Evolutionary conservation across 768 basidiomycete species (phyloP).

Genomic region (Termitomyces sp.): DNA sequence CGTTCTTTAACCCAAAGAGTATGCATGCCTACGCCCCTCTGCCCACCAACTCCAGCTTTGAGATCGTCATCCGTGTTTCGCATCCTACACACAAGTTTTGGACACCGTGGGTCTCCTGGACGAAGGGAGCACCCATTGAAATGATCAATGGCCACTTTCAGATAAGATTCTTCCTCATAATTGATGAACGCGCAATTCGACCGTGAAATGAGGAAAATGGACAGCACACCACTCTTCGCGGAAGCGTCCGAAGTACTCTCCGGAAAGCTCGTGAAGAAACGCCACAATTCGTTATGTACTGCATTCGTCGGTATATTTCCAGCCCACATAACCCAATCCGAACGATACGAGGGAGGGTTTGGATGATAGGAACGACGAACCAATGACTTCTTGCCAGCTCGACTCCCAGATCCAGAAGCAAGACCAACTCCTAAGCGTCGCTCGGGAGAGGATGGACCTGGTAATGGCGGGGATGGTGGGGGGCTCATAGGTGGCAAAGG

Average conservation of each 20-base stretch:
- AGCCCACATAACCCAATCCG: slow-evolving; percentile 96
- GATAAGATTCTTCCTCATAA: slow-evolving; percentile 57
- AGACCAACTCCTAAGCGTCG: slow-evolving; percentile 5
- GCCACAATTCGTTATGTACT: slow-evolving; percentile 79
- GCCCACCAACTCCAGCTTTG: slow-evolving; percentile 86
- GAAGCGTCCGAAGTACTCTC: slow-evolving; percentile 4
- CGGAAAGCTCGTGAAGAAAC: slow-evolving; percentile 58
- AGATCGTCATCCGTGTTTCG: slow-evolving; percentile 80
- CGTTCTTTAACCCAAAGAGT: slow-evolving; percentile 71
- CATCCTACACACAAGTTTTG: slow-evolving; percentile 77
- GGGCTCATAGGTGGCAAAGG: slow-evolving; percentile 17
- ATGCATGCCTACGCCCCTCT: slow-evolving; percentile 85
- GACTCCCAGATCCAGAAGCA: slow-evolving; percentile 3
- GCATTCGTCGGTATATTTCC: slow-evolving; percentile 88
- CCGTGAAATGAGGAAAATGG: slow-evolving; percentile 91
- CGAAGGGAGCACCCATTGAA: slow-evolving; percentile 75
- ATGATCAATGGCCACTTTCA: slow-evolving; percentile 60
- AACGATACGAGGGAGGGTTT: slow-evolving; percentile 66
- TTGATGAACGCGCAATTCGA: slow-evolving; percentile 95
- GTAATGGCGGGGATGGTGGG: slow-evolving; percentile 10
- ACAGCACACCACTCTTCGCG: slow-evolving; percentile 54
- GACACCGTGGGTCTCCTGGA: slow-evolving; percentile 66
- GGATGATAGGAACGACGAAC: slow-evolving; percentile 62
- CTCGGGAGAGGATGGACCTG: slow-evolving; percentile 1
- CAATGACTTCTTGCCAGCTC: slow-evolving; percentile 22